A percentile compares a stretch with the other conserved stretches of the same genome.
These are phyloP conservation scores for Juglanconis sp. DNA, from an alignment of 2,329 filamentous ascomycete genomes.

Conservation along the genomic window DNA sequence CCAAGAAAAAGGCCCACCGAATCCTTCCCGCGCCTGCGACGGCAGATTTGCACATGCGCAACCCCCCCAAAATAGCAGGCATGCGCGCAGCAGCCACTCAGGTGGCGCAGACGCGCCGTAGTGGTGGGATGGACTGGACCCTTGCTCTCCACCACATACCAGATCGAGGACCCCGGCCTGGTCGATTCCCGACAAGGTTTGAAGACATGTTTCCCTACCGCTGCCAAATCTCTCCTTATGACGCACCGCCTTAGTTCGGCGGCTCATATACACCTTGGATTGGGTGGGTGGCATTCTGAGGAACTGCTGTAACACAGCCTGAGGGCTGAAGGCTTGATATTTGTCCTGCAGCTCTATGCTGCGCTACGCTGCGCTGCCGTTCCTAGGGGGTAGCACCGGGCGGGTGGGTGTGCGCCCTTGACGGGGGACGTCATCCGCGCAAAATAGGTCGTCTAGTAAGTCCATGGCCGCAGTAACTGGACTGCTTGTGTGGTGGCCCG, in stretches of 20 bases:
- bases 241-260: not conserved
- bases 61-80: not conserved
- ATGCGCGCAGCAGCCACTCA: not conserved
- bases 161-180: not conserved
- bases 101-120: not conserved
- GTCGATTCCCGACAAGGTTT: not conserved
- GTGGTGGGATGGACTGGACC: not conserved
- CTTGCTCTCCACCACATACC: not conserved
- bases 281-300: not conserved
- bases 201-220: not conserved
- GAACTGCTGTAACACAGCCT: not conserved
- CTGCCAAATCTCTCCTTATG: not conserved
- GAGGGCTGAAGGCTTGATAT: not conserved
- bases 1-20: not conserved
- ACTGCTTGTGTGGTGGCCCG: not conserved
- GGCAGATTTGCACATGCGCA: not conserved
- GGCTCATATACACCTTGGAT: not conserved
- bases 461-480: not conserved
- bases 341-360: not conserved
- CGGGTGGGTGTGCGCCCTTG: too few relatives aligned
- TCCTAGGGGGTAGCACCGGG: too few relatives aligned
- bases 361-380: not conserved
- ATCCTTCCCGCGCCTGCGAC: not conserved
- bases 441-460: not conserved
- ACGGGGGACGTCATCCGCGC: not conserved